A percentile compares a stretch with the other conserved stretches of the same genome.
These are phyloP conservation scores for Linderniella brevidens DNA, from an alignment of 257 asterid species.

Conservation along the genomic window DNA sequence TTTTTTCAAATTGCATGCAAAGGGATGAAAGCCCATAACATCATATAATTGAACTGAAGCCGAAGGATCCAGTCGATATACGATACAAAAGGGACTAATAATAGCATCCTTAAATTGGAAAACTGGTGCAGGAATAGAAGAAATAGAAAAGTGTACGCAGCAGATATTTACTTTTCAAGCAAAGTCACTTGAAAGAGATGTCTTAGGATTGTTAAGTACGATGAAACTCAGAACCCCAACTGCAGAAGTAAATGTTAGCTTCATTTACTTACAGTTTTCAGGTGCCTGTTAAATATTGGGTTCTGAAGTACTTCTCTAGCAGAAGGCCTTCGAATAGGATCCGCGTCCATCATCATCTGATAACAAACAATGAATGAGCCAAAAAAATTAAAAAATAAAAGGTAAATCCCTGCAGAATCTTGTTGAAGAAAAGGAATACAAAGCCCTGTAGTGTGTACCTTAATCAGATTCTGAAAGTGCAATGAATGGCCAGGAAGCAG, in stretches of 20 bases:
- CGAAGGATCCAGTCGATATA: no score
- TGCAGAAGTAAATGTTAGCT: background rate
- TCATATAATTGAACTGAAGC: no score
- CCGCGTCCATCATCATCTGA: conserved; percentile 82
- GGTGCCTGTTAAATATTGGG: conserved; percentile 39
- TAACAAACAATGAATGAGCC: background rate
- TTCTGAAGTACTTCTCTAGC: conserved; percentile 45
- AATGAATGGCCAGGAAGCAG: conserved; percentile 88
- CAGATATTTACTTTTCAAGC: no score
- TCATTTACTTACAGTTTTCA: conserved; percentile 16
- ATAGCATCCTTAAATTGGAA: no score
- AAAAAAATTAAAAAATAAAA: conserved; percentile 6
- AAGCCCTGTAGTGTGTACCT: conserved; percentile 29
- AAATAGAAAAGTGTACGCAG: no score
- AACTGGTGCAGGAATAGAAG: no score
- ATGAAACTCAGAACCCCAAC: no score
- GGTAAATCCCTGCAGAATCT: background rate
- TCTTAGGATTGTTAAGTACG: no score
- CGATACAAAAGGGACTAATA: background rate
- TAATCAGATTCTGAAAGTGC: conserved; percentile 79
- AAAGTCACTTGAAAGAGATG: background rate
- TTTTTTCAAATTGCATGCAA: no score
- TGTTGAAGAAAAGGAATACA: background rate
- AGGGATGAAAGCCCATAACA: no score
- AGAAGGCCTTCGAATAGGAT: conserved; percentile 70